These are phyloP conservation scores for Gossypium anomalum DNA, from an alignment of 345 rosid species.

Conservation along the genomic window DNA sequence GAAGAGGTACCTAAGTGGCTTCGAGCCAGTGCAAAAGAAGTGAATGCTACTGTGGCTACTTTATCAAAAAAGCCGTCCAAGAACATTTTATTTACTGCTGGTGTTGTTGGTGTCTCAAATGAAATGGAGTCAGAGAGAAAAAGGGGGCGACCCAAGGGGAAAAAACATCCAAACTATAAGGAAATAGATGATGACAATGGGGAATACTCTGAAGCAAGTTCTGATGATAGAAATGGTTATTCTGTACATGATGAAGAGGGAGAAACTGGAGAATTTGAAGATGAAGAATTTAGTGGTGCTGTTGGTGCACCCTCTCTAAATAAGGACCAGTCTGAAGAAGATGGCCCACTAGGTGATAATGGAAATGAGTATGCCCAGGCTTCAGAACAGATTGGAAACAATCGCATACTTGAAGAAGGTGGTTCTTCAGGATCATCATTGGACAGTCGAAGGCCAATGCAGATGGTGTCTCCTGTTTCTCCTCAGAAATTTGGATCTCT, in stretches of 20 bases:
- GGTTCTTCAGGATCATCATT: constrained; percentile 94
- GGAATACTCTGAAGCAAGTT: constrained; percentile 83
- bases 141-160: constrained; percentile 86
- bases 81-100: constrained; percentile 47
- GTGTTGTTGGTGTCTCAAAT: constrained; percentile 44
- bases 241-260: constrained; percentile 88
- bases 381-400: constrained; percentile 47
- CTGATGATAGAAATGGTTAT: constrained; percentile 74
- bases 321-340: constrained; percentile 81
- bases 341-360: constrained; percentile 48
- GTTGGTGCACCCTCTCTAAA: constrained; percentile 44
- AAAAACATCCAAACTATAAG: constrained; percentile 80
- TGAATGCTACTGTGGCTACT: constrained; percentile 59
- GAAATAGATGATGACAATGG: constrained; percentile 90
- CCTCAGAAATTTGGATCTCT: constrained; percentile 92
- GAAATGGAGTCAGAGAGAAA: constrained; percentile 70
- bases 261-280: constrained; percentile 74
- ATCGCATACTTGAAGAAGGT: constrained; percentile 49
- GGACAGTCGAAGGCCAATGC: constrained; percentile 56
- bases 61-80: constrained; percentile 89
- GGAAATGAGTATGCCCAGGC: constrained; percentile 53
- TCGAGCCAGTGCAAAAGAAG: constrained; percentile 79
- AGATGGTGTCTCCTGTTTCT: constrained; percentile 80
- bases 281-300: constrained; percentile 74
- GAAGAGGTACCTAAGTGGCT: constrained; percentile 99